Conservation (phyloP, 768 basidiomycete genomes). For the Strobilomyces dryophilus region DNA sequence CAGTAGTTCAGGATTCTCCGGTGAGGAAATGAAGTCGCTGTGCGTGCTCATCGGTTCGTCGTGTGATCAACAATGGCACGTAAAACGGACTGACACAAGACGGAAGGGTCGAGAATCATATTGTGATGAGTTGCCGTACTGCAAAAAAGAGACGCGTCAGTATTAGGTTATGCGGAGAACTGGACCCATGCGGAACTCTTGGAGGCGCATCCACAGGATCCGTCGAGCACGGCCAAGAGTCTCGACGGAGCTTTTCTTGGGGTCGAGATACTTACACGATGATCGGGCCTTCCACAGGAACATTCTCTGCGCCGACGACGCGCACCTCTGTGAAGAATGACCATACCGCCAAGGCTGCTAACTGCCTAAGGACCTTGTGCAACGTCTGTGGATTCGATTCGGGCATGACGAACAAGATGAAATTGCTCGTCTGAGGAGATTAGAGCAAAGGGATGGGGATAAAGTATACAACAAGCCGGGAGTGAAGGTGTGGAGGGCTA, state of each 20-base stretch:
- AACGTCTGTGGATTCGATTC: conserved; percentile 40
- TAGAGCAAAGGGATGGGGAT: conserved; percentile 6
- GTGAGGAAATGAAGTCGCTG: conserved; percentile 82
- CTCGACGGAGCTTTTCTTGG: conserved; percentile 1
- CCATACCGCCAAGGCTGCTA: conserved; percentile 71
- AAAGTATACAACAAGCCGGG: conserved; percentile 6
- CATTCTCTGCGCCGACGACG: conserved; percentile 84
- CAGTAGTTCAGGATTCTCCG: conserved; percentile 82
- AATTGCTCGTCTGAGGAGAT: conserved; percentile 3
- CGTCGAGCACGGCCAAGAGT: conserved; percentile 2
- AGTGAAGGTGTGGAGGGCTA: background rate
- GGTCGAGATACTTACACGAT: conserved; percentile 65
- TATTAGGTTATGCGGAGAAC: conserved; percentile 2
- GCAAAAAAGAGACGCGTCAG: conserved; percentile 15
- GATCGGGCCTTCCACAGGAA: conserved; percentile 84
- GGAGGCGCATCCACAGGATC: background rate
- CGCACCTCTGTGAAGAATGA: conserved; percentile 89
- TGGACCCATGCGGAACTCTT: background rate
- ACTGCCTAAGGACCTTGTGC: conserved; percentile 66
- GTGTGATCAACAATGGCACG: conserved; percentile 11
- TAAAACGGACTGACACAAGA: conserved; percentile 59
- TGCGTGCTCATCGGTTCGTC: conserved; percentile 16
- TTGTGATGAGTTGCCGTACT: conserved; percentile 90
- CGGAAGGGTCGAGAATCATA: conserved; percentile 88
- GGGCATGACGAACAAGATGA: conserved; percentile 9